Evolutionary conservation across 2,329 filamentous ascomycete species (phyloP).

Genomic region (Botryotinia convoluta): DNA sequence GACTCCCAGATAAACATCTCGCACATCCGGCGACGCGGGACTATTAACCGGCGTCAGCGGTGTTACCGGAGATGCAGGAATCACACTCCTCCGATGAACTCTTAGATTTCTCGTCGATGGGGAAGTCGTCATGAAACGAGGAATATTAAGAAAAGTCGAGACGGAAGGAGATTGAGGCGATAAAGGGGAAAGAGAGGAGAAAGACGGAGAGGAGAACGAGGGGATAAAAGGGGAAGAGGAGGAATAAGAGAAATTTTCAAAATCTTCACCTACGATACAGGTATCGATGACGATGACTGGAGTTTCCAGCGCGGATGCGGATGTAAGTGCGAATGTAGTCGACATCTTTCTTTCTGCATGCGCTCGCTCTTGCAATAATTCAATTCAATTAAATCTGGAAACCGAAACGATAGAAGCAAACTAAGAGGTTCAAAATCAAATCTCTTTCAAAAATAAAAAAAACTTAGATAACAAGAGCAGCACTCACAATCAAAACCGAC

Average conservation of each 20-base stretch:
- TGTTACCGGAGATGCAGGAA: accelerated
- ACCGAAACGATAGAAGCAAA: background rate
- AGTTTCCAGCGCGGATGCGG: background rate
- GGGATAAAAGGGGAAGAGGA: background rate
- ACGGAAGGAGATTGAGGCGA: background rate
- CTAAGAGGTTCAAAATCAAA: background rate
- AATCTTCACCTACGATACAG: background rate
- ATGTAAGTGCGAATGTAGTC: background rate
- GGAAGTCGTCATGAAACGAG: background rate
- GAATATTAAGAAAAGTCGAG: background rate
- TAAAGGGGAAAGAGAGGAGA: background rate
- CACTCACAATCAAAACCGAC: background rate
- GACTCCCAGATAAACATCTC: background rate
- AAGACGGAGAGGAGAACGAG: no score
- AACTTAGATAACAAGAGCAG: background rate
- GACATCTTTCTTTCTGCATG: background rate
- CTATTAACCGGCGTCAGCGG: background rate
- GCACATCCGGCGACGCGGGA: background rate
- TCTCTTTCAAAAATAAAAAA: background rate
- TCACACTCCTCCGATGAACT: background rate
- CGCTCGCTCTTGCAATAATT: background rate
- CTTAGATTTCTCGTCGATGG: background rate
- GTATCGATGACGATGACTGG: background rate
- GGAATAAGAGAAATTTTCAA: background rate
- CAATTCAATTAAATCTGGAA: background rate